Base-by-base conservation (phyloP, 1,284 basidiomycete genomes). In the Ganoderma leucocontextum region DNA sequence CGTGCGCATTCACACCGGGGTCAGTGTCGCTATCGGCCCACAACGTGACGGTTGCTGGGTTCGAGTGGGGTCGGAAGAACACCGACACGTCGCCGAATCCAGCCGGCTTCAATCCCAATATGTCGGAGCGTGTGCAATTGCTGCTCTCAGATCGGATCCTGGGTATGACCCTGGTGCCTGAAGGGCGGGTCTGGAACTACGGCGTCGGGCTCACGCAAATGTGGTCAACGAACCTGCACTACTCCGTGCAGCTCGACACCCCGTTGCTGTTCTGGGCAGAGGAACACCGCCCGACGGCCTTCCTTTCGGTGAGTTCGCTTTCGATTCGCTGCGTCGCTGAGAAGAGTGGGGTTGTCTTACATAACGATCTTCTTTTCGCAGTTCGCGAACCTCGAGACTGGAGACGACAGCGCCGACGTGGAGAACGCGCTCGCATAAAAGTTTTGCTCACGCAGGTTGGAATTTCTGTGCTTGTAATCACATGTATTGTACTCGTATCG, bases 1-100 rank as follows among this genome's bases (percentile, higher is more conserved):
- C 96, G 0, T 92, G 93, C 52, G 96, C 98, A 36, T 99, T 99
- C 84, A 99, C 98, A 2, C 98, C 98, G 4, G 98, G 98, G 70
- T 98, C 96, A 2, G 95, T 99, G 44, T 98, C 96, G 36, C 84
- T 99, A 52, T 96, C 96, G 53, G 94, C 97, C 0, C 96, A 99
- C 83, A 94, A 91, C 47, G 82, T 99, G 63, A 93, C 92, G 10
- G 91, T 97, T 4, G 87, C 92, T 63, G 98, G 98, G 19, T 99
- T 99, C 80, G 98, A 99, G 79, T 99, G 97, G 97, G 97, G 97
- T 55, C 86, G 98, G 73, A 99, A 99, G 85, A 96, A 96, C 76
- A 81, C 86, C 72, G 95, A 96, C 77, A 93, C 87, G 57, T 93
- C 93, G n/a, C 87, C 91, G 60, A 95, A 95, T 74, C 93, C 95